Percentiles rank a stretch among this genome's conserved stretches.
phyloP scores from a whole-genome alignment of 768 basidiomycete species.

The Lactifluus hygrophoroides region DNA sequence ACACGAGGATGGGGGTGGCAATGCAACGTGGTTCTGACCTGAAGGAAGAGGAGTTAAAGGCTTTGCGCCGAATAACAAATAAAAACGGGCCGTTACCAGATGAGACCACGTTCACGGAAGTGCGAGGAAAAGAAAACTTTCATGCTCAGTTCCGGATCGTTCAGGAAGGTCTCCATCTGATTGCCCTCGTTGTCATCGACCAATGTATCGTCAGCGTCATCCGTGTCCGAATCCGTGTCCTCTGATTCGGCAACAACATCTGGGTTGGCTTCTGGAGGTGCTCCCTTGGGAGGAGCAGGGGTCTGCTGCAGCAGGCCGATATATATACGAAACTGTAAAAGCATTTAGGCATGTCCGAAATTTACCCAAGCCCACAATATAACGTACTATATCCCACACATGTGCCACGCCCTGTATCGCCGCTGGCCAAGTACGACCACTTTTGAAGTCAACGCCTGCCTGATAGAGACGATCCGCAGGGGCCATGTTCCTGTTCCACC shows the following conservation, averaged over 20 bases:
- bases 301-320: conserved; percentile 37
- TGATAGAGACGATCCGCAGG: conserved; percentile 49
- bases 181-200: conserved; percentile 14
- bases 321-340: conserved; percentile 49
- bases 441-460: conserved; percentile 50
- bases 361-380: not conserved
- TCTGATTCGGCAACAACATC: conserved; percentile 19
- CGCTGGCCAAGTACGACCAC: conserved; percentile 33
- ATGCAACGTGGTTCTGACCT: conserved; percentile 43
- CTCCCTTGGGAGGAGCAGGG: conserved; percentile 19
- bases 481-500: conserved; percentile 32
- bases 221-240: conserved; percentile 19
- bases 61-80: conserved; percentile 15
- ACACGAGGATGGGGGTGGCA: conserved; percentile 44
- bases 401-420: conserved; percentile 27
- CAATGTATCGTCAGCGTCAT: conserved; percentile 30
- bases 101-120: conserved; percentile 57
- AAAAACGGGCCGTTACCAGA: conserved; percentile 39
- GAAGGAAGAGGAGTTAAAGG: conserved; percentile 1
- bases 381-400: conserved; percentile 59
- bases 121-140: conserved; percentile 65
- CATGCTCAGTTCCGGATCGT: conserved; percentile 48
- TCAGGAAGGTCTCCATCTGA: conserved; percentile 43
- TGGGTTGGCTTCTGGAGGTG: conserved; percentile 8
- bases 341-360: not conserved